A percentile compares a stretch with the other conserved stretches of the same genome.
Evolutionary conservation across 83 land plant genomes (phyloP).

Genomic region (Diphasiastrum complanatum): DNA sequence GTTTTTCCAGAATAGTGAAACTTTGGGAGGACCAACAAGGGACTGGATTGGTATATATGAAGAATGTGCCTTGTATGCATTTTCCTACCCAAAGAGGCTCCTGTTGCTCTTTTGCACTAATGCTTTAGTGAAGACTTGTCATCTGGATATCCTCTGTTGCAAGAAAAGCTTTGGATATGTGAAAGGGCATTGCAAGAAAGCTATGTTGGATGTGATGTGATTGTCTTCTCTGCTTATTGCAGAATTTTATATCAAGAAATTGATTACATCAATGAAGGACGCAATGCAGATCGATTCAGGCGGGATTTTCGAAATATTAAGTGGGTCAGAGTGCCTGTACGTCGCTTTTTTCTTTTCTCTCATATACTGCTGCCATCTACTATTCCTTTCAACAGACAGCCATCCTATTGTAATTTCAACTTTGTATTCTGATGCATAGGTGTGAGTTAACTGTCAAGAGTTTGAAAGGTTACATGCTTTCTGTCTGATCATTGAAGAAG

Average conservation of each 20-base stretch:
- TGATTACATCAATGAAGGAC: slow-evolving; percentile 93
- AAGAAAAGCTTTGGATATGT: background rate
- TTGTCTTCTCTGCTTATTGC: background rate
- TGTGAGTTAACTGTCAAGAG: too few species aligned
- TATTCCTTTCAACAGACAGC: too few species aligned
- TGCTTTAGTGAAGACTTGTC: background rate
- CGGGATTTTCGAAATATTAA: slow-evolving; percentile 82
- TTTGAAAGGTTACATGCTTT: too few species aligned
- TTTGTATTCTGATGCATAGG: too few species aligned
- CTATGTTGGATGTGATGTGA: background rate
- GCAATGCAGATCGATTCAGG: slow-evolving; percentile 89
- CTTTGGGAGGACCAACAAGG: slow-evolving; percentile 74
- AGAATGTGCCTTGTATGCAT: slow-evolving; percentile 89
- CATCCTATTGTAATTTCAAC: too few species aligned
- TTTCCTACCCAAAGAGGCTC: slow-evolving; percentile 6
- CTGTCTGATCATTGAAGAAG: too few species aligned
- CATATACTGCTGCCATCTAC: background rate
- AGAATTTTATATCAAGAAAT: slow-evolving; percentile 95
- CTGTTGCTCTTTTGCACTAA: background rate
- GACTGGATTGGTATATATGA: slow-evolving; percentile 96
- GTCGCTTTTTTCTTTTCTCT: slow-evolving; percentile 24
- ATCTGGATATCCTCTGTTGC: background rate
- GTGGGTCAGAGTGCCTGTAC: slow-evolving; percentile 96
- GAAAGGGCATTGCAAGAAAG: too few species aligned
- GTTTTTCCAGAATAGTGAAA: slow-evolving; percentile 82